A percentile compares a stretch with the other conserved stretches of the same genome.
Evolutionary conservation across 108 stramenopile species (phyloP).

Genomic region (Ochromonas danica): DNA sequence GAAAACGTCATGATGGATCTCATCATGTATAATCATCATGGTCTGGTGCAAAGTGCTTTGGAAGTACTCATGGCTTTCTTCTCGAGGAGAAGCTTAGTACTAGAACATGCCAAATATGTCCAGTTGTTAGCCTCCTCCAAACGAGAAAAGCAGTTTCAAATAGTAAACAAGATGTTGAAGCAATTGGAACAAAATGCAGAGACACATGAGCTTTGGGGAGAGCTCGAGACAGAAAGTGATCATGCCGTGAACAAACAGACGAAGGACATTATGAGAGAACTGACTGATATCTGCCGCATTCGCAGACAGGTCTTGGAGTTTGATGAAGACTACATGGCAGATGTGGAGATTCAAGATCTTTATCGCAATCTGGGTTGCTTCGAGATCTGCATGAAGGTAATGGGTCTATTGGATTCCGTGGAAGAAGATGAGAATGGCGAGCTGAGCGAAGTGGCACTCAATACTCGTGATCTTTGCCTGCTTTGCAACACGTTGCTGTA

Average conservation of each 20-base stretch:
- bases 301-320: not conserved
- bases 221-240: conserved; percentile 31
- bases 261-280: conserved; percentile 4
- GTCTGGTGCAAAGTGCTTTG: conserved; percentile 37
- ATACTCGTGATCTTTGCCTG: conserved; percentile 12
- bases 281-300: conserved; percentile 16
- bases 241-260: conserved; percentile 12
- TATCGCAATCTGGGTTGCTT: conserved; percentile 40
- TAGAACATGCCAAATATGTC: conserved; percentile 21
- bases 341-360: conserved; percentile 30
- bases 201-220: conserved; percentile 43
- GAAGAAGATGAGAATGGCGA: conserved; percentile 2
- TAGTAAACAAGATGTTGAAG: conserved; percentile 18
- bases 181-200: conserved; percentile 36
- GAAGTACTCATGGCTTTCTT: conserved; percentile 39
- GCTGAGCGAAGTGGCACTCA: conserved; percentile 28
- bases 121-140: conserved; percentile 27
- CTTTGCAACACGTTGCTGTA: conserved; percentile 37
- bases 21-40: conserved; percentile 36
- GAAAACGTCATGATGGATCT: conserved; percentile 38
- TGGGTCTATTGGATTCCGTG: not conserved
- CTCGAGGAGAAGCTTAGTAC: not conserved
- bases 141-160: not conserved
- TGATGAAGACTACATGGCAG: not conserved
- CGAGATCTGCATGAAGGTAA: conserved; percentile 20